phyloP scores from a whole-genome alignment of 2,329 filamentous ascomycete species.

The Neonectria punicea region DNA sequence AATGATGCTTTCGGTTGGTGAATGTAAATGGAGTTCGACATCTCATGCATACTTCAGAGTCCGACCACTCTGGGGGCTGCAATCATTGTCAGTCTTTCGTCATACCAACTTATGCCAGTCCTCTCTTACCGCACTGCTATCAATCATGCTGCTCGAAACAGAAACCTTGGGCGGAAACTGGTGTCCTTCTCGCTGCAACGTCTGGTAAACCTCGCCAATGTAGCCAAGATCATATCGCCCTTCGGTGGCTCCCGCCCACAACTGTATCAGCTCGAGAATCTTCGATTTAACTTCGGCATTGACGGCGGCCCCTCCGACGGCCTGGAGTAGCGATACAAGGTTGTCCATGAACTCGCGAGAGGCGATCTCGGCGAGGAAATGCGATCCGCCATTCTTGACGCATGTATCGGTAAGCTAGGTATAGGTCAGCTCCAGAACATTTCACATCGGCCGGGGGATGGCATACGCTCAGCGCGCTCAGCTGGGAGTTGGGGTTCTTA shows the following conservation, averaged over 20 bases:
- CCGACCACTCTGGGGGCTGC: conserved; percentile 94
- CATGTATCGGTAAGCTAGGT: conserved; percentile 91
- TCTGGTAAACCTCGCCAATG: conserved; percentile 87
- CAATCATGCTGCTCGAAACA: conserved; percentile 96
- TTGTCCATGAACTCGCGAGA: conserved; percentile 99
- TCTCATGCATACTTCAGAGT: conserved; percentile 98
- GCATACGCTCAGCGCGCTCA: conserved; percentile 89
- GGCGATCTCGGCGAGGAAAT: conserved; percentile 95
- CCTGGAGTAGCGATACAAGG: conserved; percentile 87
- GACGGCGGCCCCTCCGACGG: conserved; percentile 76
- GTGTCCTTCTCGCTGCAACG: conserved; percentile 85
- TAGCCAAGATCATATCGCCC: conserved; percentile 85
- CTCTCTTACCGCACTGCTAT: conserved; percentile 88
- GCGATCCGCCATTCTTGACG: conserved; percentile 95
- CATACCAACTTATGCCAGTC: not conserved
- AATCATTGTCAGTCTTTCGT: conserved; percentile 19
- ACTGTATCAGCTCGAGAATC: conserved; percentile 93
- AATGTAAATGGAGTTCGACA: conserved; percentile 96
- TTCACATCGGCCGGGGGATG: not conserved
- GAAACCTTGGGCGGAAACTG: conserved; percentile 87
- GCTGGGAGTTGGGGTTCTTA: conserved; percentile 96
- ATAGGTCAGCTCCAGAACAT: conserved; percentile 28
- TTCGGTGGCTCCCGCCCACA: conserved; percentile 91
- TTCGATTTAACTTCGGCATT: conserved; percentile 89
- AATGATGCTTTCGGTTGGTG: conserved; percentile 98